Base-by-base conservation (phyloP, 208 protist genomes). In the Vickermania spadyakhi region DNA sequence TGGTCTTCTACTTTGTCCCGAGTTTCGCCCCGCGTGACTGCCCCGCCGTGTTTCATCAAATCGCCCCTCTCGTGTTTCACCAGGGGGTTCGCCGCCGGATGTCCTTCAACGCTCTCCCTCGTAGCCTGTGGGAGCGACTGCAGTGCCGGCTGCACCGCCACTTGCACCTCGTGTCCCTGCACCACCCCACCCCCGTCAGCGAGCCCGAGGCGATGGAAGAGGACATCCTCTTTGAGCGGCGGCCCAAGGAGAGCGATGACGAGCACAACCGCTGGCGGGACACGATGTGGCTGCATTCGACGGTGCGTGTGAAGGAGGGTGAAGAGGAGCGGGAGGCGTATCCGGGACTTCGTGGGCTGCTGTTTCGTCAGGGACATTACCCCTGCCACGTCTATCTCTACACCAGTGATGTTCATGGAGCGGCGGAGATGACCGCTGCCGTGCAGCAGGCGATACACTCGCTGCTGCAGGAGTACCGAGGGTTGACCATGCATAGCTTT, bases 231-330 rank as follows among this genome's bases (percentile, higher is more conserved):
- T 68, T 80, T 62, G 76, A 84, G n/a, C 76, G 75, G 50, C 74
- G 85, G 1, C 73, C 89, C 52, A 66, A 68, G 11, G 81, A 93
- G 71, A 73, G 79, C 23, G 78, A 90, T 62, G 79, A 94, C 52
- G 78, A 91, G 70, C 81, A 91, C 70, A 93, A 81, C 62, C 77
- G 85, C 26, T 96, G 89, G 86, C 68, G 53, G 7, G 86, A 94
- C 65, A 82, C 79, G 28, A 75, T 96, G 69, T 96, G 89, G 85
- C 81, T 96, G 25, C 36, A 7, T 45, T 45, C 36, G 11, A 18
- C 36, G 11, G 36, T 18, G 18, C 18, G 11, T 45, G 18, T 45
- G 7, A 45, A 7, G 36, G 36, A 18, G 36, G 11, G 11, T 7
- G 18, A 45, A 7, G 36, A 7, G 11, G 36, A 7, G 18, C 51